Conservation (phyloP, 441 rosid species). For the Aleurites moluccanus region DNA sequence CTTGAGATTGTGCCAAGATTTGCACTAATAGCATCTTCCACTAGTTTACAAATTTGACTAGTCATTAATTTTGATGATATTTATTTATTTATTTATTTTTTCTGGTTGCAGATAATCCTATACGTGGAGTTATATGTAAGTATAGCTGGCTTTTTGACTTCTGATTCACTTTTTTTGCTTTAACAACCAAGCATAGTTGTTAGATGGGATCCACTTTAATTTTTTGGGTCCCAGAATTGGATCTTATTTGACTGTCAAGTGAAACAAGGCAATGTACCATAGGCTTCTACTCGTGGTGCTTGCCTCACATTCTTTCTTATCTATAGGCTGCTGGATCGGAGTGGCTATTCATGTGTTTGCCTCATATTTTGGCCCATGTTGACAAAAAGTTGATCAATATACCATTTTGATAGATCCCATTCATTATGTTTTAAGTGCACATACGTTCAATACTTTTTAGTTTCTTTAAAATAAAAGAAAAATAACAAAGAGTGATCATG, state of each 20-base stretch:
- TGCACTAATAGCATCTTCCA: background rate
- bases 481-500: background rate
- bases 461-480: background rate
- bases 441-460: background rate
- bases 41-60: constrained; percentile 17
- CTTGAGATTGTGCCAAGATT: background rate
- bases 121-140: constrained; percentile 90
- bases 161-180: constrained; percentile 4
- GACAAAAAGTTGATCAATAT: background rate
- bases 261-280: background rate
- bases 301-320: constrained; percentile 3
- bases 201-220: background rate
- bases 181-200: background rate
- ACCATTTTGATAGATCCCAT: background rate
- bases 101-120: constrained; percentile 62
- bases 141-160: constrained; percentile 33
- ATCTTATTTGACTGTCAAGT: constrained; percentile 1
- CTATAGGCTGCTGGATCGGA: background rate
- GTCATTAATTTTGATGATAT: constrained; percentile 15
- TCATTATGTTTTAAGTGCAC: background rate
- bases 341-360: background rate
- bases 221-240: background rate
- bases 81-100: constrained; percentile 18
- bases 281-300: background rate
- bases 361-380: background rate